Percentiles rank a stretch among this genome's conserved stretches.
These are phyloP conservation scores for Penicillium diatomitis DNA, from an alignment of 495 filamentous ascomycete species.

Conservation along the genomic window DNA sequence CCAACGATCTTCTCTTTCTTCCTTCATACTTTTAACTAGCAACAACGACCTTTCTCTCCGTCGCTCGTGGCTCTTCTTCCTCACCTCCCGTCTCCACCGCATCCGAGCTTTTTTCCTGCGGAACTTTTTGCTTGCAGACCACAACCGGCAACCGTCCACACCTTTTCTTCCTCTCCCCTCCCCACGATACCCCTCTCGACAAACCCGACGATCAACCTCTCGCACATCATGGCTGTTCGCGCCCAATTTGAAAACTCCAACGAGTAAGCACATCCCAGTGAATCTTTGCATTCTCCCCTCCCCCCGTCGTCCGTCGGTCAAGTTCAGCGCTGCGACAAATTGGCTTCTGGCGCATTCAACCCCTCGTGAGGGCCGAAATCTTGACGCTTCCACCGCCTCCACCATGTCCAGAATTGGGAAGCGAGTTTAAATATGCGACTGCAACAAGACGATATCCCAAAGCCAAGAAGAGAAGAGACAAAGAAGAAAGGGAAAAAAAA, in stretches of 20 bases:
- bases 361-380: too few relatives aligned
- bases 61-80: neutral
- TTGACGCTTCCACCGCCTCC: neutral
- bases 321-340: too few relatives aligned
- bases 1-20: neutral
- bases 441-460: too few relatives aligned
- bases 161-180: neutral
- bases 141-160: too few relatives aligned
- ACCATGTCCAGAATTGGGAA: too few relatives aligned
- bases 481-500: too few relatives aligned
- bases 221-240: conserved; percentile 60
- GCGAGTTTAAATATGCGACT: too few relatives aligned
- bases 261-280: conserved; percentile 53
- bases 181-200: neutral
- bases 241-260: conserved; percentile 97
- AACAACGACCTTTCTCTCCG: neutral
- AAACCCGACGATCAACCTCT: neutral
- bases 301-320: neutral
- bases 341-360: too few relatives aligned
- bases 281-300: neutral
- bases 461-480: too few relatives aligned
- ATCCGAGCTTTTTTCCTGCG: neutral
- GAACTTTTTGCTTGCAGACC: neutral
- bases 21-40: neutral
- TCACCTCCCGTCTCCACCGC: conserved; percentile 2